Percentiles rank a stretch among this genome's conserved stretches.
phyloP scores from a whole-genome alignment of 768 basidiomycete genomes.

The Grammothele lineata region DNA sequence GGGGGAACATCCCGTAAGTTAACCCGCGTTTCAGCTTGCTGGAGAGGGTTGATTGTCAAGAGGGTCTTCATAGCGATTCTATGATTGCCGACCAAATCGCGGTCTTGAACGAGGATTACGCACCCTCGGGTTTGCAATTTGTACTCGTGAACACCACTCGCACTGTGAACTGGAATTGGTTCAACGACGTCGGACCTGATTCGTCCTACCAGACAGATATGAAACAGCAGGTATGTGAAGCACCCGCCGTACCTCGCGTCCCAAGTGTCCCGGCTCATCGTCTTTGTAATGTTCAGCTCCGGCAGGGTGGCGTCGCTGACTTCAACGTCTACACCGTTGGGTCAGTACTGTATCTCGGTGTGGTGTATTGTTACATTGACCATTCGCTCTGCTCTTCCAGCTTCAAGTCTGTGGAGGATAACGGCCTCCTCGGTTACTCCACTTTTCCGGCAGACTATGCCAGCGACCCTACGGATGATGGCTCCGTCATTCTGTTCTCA shows the following conservation, averaged over 20 bases:
- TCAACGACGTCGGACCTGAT: conserved; percentile 36
- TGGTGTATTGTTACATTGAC: neutral
- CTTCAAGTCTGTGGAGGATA: conserved; percentile 25
- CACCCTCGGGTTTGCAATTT: conserved; percentile 34
- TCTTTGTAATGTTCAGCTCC: too few relatives aligned
- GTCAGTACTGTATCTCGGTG: conserved; percentile 25
- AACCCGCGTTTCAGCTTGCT: too few relatives aligned
- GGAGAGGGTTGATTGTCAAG: too few relatives aligned
- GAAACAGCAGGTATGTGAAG: conserved; percentile 32
- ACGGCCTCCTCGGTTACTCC: conserved; percentile 48
- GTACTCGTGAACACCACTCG: conserved; percentile 37
- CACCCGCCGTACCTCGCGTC: too few relatives aligned
- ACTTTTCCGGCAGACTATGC: conserved; percentile 46
- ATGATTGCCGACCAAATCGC: conserved; percentile 38
- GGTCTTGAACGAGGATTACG: conserved; percentile 39
- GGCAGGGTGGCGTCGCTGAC: conserved; percentile 34
- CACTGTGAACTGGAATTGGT: conserved; percentile 45
- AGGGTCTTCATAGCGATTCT: conserved; percentile 22
- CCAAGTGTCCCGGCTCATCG: too few relatives aligned
- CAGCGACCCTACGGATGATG: conserved; percentile 40
- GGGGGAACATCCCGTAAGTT: conserved; percentile 41
- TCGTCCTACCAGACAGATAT: conserved; percentile 37
- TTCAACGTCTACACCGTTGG: conserved; percentile 53
- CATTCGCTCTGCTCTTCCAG: neutral
- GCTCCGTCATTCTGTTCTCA: conserved; percentile 35